Percentiles rank a stretch among this genome's conserved stretches.
Conservation (phyloP, 2,329 filamentous ascomycete genomes). For the Coccinonectria pachysandricola region DNA sequence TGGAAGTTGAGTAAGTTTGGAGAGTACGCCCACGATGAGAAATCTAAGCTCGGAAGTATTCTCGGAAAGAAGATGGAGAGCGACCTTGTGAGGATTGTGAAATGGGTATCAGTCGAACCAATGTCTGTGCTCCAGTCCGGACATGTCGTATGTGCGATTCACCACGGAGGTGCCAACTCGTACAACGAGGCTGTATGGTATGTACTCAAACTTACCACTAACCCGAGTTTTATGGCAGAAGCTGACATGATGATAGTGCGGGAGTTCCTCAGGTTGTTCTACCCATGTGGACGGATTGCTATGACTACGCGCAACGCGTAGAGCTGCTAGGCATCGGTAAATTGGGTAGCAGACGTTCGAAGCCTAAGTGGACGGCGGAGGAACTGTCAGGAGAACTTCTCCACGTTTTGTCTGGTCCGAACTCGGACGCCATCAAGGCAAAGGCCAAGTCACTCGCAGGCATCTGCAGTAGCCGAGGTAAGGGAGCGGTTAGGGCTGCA, state of each 20-base stretch:
- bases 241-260: conserved; percentile 19
- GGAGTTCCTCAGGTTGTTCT: conserved; percentile 36
- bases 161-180: conserved; percentile 38
- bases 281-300: conserved; percentile 35
- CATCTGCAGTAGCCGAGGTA: conserved; percentile 1
- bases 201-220: conserved; percentile 5
- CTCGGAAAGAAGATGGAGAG: conserved; percentile 17
- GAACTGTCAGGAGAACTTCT: conserved; percentile 2
- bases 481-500: conserved; percentile 2
- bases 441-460: not conserved
- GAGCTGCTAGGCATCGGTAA: conserved; percentile 33
- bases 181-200: conserved; percentile 28
- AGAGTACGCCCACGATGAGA: conserved; percentile 4
- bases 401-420: conserved; percentile 1
- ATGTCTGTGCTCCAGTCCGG: conserved; percentile 26
- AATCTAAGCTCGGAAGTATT: conserved; percentile 9
- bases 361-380: conserved; percentile 14
- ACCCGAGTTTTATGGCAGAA: not conserved
- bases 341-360: conserved; percentile 12
- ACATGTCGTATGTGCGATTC: conserved; percentile 28
- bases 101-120: conserved; percentile 32
- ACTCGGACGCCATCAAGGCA: conserved; percentile 1
- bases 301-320: conserved; percentile 34
- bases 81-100: conserved; percentile 25
- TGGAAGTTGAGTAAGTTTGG: conserved; percentile 24